Conservation (phyloP, 768 basidiomycete species). For the Dentipellis fragilis region DNA sequence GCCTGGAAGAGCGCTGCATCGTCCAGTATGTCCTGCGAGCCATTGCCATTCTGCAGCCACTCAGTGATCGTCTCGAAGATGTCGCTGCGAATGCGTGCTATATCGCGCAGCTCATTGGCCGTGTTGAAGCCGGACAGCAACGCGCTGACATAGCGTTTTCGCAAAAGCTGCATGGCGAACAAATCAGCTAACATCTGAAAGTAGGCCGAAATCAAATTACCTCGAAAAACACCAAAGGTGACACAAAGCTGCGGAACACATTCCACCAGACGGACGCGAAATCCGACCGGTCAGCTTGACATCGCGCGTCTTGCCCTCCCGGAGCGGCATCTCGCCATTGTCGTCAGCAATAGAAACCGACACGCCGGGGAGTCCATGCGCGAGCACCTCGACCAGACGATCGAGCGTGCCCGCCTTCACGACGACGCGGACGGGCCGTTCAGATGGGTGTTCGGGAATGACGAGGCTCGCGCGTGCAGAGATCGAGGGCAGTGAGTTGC, state of each 20-base stretch:
- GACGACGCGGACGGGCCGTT: slow-evolving; percentile 63
- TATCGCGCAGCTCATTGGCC: slow-evolving; percentile 36
- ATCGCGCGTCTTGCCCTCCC: slow-evolving; percentile 65
- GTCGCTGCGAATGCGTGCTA: slow-evolving; percentile 45
- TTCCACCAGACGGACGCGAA: slow-evolving; percentile 79
- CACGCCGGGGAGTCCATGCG: slow-evolving; percentile 68
- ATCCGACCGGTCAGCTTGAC: slow-evolving; percentile 59
- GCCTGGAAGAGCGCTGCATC: slow-evolving; percentile 54
- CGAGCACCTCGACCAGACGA: slow-evolving; percentile 61
- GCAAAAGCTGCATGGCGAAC: slow-evolving; percentile 44
- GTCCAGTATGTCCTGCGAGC: slow-evolving; percentile 72
- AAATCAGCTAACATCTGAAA: neutral
- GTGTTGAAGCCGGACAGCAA: slow-evolving; percentile 33
- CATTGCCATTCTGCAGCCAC: slow-evolving; percentile 67
- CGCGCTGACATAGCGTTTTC: slow-evolving; percentile 59
- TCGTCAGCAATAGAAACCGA: slow-evolving; percentile 79
- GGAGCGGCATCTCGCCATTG: slow-evolving; percentile 74
- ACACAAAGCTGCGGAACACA: slow-evolving; percentile 72
- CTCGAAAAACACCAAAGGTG: slow-evolving; percentile 78
- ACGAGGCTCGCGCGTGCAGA: slow-evolving; percentile 52
- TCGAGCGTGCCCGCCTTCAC: slow-evolving; percentile 75
- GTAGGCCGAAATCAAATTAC: slow-evolving; percentile 28
- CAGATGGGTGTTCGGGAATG: slow-evolving; percentile 52
- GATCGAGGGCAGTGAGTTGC: slow-evolving; percentile 73
- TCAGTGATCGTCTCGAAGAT: slow-evolving; percentile 57